Evolutionary conservation across 2,329 filamentous ascomycete genomes (phyloP).

Genomic region (Calonectria fujianensis): DNA sequence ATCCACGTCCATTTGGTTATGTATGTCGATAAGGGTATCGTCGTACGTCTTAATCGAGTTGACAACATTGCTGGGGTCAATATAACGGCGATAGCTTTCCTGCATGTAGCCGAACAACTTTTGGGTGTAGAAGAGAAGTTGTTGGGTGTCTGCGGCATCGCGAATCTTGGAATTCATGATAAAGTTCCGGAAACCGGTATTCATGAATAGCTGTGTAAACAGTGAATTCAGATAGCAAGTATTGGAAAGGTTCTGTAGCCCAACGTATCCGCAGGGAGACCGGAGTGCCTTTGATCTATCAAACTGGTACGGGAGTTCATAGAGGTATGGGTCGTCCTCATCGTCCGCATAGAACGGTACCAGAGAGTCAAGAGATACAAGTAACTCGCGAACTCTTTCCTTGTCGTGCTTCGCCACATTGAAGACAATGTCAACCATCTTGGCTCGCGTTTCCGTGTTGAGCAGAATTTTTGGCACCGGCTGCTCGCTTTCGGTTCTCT

Average conservation of each 20-base stretch:
- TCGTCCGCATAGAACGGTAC: conserved; percentile 62
- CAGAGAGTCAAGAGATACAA: conserved; percentile 63
- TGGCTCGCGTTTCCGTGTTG: conserved; percentile 72
- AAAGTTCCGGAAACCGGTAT: conserved; percentile 89
- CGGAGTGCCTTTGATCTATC: conserved; percentile 82
- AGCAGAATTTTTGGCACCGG: conserved; percentile 67
- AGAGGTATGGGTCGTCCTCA: conserved; percentile 72
- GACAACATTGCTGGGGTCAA: conserved; percentile 84
- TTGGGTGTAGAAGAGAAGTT: conserved; percentile 85
- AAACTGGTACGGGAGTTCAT: conserved; percentile 76
- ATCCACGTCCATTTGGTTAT: conserved; percentile 97
- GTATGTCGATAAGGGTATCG: conserved; percentile 87
- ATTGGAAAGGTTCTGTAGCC: conserved; percentile 93
- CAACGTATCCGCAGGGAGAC: conserved; percentile 87
- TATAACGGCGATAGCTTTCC: conserved; percentile 82
- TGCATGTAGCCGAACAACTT: conserved; percentile 91
- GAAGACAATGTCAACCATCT: conserved; percentile 77
- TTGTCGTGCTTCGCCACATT: conserved; percentile 72
- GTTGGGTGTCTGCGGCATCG: conserved; percentile 75
- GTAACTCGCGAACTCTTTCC: conserved; percentile 68
- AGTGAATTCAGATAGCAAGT: conserved; percentile 98
- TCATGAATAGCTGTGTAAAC: conserved; percentile 97
- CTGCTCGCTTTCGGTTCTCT: conserved; percentile 56
- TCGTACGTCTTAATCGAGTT: conserved; percentile 88
- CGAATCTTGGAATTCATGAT: conserved; percentile 80